Base-by-base conservation (phyloP, 106 monocot genomes). In the Platanthera zijinensis region DNA sequence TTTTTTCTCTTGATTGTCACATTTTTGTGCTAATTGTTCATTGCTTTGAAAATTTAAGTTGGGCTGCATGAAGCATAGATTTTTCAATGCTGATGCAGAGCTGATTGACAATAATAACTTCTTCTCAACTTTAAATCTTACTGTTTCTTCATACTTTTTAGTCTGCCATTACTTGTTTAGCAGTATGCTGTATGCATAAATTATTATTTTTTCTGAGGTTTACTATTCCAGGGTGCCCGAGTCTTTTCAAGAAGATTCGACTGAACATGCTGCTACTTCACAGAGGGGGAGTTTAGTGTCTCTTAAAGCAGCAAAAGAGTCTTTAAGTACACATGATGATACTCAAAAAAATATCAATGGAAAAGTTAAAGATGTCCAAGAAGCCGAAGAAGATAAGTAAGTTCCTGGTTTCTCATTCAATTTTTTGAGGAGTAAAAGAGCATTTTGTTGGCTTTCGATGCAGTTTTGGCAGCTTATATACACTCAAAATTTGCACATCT, bases 361-460 rank as follows among this genome's bases (percentile, higher is more conserved):
- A 19, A 72, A 51, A 50, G 18, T 51, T 72, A 51, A 22, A 72
- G 72, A 22, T 51, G 10, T 51, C 51, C 50, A 25, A 8, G 72
- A 72, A 51, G 51, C 6, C 19, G 50, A 21, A 72, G 51, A 72
- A 51, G 25, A 72, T 72, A 51, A 50, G 72, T 72, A 72, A 72
- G 51, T 14, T 6, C 7, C 39, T 70, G 8, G 46, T 22, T 50
- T 14, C 51, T 72, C 19, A 21, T 51, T 72, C 22, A 47, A 48
- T 15, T 47, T 48, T 70, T 15, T 70, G 66, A 66, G 17, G 70
- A 70, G 15, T 17, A 14, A 39, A n/a, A 7, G 10, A 48, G 17
- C 3, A 6, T 48, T 70, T 70, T 48, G 6, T 30, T 30, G 25
- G 11, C 5, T 25, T 39, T 66, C 13, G 32, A 66, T 66, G 32